Percentiles rank a stretch among this genome's conserved stretches.
Conservation (phyloP, 805 yeast species). For the Suhomyces faveliae region DNA sequence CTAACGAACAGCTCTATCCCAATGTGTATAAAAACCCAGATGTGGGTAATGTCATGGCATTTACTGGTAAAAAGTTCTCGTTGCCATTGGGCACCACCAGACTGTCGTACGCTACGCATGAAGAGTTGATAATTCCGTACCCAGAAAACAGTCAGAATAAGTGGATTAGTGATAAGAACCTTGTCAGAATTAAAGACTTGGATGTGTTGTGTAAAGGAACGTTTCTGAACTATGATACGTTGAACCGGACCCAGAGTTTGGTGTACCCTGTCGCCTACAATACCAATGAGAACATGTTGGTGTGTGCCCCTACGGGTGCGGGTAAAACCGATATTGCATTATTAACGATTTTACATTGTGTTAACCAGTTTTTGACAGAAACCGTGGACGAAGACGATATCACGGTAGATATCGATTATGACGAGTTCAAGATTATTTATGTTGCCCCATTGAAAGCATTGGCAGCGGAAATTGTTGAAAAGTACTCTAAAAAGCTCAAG, state of each 20-base stretch:
- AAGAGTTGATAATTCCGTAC: constrained; percentile 82
- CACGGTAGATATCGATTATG: constrained; percentile 67
- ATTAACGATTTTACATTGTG: constrained; percentile 73
- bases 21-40: constrained; percentile 79
- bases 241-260: constrained; percentile 86
- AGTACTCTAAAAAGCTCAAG: constrained; percentile 68
- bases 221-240: constrained; percentile 69
- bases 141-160: constrained; percentile 49
- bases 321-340: constrained; percentile 96
- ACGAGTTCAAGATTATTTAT: constrained; percentile 85
- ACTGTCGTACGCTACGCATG: constrained; percentile 58
- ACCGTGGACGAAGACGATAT: constrained; percentile 43
- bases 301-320: constrained; percentile 98
- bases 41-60: constrained; percentile 30
- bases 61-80: constrained; percentile 76
- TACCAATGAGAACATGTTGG: constrained; percentile 90
- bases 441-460: constrained; percentile 92
- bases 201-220: constrained; percentile 83
- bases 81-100: constrained; percentile 82
- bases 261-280: constrained; percentile 91
- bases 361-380: constrained; percentile 65
- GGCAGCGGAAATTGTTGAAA: constrained; percentile 96
- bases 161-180: constrained; percentile 42
- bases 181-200: constrained; percentile 59
- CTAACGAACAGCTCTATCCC: constrained; percentile 60